Conservation (phyloP, 495 filamentous ascomycete species). For the Parathielavia hyrcaniae region DNA sequence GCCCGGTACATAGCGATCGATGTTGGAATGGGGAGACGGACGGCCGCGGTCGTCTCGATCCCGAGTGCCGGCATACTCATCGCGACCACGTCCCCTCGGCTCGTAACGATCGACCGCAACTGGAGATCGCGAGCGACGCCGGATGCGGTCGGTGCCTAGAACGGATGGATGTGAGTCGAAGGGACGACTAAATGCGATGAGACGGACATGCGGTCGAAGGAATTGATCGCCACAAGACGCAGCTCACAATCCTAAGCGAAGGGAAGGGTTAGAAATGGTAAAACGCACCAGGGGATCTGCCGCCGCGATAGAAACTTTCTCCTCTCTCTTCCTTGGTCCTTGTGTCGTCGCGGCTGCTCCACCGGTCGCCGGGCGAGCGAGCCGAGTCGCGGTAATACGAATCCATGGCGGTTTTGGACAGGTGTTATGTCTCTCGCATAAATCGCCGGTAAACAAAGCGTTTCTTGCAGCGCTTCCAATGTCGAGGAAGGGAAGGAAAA, state of each 20-base stretch:
- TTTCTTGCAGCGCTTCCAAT: neutral
- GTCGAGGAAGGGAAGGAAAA: neutral
- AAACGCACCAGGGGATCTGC: conserved; percentile 52
- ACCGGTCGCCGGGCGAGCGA: conserved; percentile 49
- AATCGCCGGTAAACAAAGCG: neutral
- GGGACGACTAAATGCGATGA: neutral
- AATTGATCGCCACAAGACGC: neutral
- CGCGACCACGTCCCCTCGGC: conserved; percentile 57
- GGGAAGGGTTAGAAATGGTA: conserved; percentile 16
- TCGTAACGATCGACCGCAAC: conserved; percentile 65
- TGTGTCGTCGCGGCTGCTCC: conserved; percentile 45
- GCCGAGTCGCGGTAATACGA: conserved; percentile 44
- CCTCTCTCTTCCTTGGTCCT: conserved; percentile 44
- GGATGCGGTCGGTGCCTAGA: conserved; percentile 39
- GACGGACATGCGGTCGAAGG: neutral
- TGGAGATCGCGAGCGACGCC: conserved; percentile 67
- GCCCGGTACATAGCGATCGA: conserved; percentile 93
- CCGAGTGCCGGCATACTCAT: conserved; percentile 60
- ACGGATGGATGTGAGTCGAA: conserved; percentile 8
- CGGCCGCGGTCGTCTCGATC: conserved; percentile 49
- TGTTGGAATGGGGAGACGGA: conserved; percentile 65
- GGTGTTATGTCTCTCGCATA: neutral
- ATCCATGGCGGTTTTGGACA: conserved; percentile 36
- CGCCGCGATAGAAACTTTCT: conserved; percentile 49
- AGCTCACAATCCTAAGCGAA: conserved; percentile 10